Conservation (phyloP, 257 asterid genomes). For the Plectranthus barbatus region DNA sequence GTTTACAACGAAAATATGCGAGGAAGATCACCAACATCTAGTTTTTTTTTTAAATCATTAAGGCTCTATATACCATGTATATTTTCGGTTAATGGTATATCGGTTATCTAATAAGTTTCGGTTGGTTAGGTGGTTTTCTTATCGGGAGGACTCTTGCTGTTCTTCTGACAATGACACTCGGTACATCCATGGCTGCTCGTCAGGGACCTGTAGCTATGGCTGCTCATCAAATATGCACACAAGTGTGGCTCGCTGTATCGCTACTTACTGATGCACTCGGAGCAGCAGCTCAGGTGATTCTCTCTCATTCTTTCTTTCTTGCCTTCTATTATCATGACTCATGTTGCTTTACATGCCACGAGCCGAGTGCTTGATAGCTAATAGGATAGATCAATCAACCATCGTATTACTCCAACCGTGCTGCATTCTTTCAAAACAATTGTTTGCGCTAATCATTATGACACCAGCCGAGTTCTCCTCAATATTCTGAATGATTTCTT, state of each 20-base stretch:
- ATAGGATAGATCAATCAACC: too few species aligned
- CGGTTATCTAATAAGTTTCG: background rate
- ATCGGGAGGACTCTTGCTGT: slow-evolving; percentile 91
- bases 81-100: background rate
- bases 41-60: background rate
- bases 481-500: background rate
- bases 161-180: slow-evolving; percentile 77
- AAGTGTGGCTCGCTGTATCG: slow-evolving; percentile 93
- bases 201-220: slow-evolving; percentile 95
- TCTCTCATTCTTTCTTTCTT: background rate
- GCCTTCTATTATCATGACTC: background rate
- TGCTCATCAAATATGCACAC: slow-evolving; percentile 90
- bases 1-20: too few species aligned
- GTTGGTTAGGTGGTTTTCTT: slow-evolving; percentile 71
- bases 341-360: background rate
- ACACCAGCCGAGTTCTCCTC: background rate
- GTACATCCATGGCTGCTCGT: slow-evolving; percentile 97
- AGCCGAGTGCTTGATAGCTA: too few species aligned
- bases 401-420: too few species aligned
- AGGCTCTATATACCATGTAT: background rate
- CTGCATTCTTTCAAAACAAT: too few species aligned
- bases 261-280: slow-evolving; percentile 93
- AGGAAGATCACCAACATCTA: too few species aligned
- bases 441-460: too few species aligned
- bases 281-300: slow-evolving; percentile 76